Evolutionary conservation across 2,329 filamentous ascomycete genomes (phyloP).

Genomic region (Gyromitra esculenta): DNA sequence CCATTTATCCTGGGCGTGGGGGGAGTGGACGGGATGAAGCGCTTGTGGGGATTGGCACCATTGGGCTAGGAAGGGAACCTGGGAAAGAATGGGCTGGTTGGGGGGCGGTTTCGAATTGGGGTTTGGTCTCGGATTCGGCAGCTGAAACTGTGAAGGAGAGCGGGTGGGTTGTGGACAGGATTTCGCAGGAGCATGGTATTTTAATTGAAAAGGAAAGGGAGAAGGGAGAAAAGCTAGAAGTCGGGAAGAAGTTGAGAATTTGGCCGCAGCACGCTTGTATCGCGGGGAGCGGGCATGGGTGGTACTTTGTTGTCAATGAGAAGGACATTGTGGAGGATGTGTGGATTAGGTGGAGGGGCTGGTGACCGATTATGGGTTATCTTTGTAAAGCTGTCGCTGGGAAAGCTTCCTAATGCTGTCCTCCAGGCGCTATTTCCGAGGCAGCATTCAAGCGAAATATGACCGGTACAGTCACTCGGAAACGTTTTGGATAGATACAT

Average conservation of each 20-base stretch:
- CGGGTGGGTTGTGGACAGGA: conserved; percentile 74
- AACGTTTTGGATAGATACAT: too few relatives aligned
- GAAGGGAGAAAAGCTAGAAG: conserved; percentile 64
- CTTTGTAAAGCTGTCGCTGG: too few relatives aligned
- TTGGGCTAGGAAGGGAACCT: conserved; percentile 77
- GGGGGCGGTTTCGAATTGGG: conserved; percentile 74
- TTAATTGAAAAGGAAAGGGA: conserved; percentile 69
- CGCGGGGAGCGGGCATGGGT: conserved; percentile 74
- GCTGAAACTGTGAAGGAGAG: conserved; percentile 61
- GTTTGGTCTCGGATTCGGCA: conserved; percentile 55
- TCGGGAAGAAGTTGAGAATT: conserved; percentile 75
- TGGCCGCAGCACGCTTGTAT: conserved; percentile 88
- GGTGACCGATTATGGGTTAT: conserved; percentile 63
- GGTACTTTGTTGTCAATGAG: conserved; percentile 78
- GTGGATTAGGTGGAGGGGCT: conserved; percentile 76
- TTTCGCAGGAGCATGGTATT: conserved; percentile 83
- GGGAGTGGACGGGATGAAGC: conserved; percentile 67
- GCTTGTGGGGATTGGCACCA: conserved; percentile 73
- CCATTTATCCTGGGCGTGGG: conserved; percentile 71
- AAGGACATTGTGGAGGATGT: conserved; percentile 76
- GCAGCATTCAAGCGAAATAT: too few relatives aligned
- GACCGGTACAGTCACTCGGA: too few relatives aligned
- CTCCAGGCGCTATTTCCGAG: too few relatives aligned
- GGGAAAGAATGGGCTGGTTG: conserved; percentile 75
- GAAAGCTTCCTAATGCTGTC: too few relatives aligned